Evolutionary conservation across 257 asterid genomes (phyloP), one percentile per base, ranked within the genome.

Genomic region (Buddleja alternifolia): DNA sequence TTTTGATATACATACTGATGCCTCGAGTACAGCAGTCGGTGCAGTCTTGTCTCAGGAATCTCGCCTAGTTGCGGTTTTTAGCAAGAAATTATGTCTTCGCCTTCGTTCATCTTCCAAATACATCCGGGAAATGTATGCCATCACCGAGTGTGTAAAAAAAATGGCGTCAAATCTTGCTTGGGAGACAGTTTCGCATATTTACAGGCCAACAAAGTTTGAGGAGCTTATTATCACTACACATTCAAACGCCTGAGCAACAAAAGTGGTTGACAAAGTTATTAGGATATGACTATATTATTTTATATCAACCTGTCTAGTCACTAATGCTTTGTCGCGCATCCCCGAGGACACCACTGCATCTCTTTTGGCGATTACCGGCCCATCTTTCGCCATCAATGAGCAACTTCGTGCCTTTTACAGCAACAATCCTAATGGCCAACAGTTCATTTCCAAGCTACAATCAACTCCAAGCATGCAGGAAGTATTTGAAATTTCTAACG

Each of bases 121-220:
- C 15, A 12, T n/a, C n/a, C n/a, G n/a, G n/a, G n/a, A n/a, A n/a
- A n/a, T n/a, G n/a, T n/a, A n/a, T n/a, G n/a, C n/a, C n/a, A n/a
- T n/a, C n/a, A n/a, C n/a, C 16, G 23, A 21, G 9, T 4, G 6
- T 0, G 29, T 69, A n/a, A 3, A 9, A 59, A 3, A 41, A 55
- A 55, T 69, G 73, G 73, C 37, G 65, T 8, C 45, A 69, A 10
- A 41, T 55, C n/a, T 24, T 69, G 3, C 23, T 55, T 11, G 47
- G 12, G 8, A 4, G 47, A 1, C 4, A 42, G 9, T 42, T 42
- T 10, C 12, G n/a, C 12, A 42, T 42, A 4, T 42, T 6, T 10
- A 42, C 47, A 3, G 47, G 9, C 47, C 47, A 42, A 10, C 3
- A 2, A 11, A 42, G 10, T 10, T 11, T 42, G n/a, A 4, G n/a